Evolutionary conservation across 2,329 filamentous ascomycete genomes (phyloP), one percentile per base, ranked within the genome.

Genomic region (Aureobasidium namibiae): DNA sequence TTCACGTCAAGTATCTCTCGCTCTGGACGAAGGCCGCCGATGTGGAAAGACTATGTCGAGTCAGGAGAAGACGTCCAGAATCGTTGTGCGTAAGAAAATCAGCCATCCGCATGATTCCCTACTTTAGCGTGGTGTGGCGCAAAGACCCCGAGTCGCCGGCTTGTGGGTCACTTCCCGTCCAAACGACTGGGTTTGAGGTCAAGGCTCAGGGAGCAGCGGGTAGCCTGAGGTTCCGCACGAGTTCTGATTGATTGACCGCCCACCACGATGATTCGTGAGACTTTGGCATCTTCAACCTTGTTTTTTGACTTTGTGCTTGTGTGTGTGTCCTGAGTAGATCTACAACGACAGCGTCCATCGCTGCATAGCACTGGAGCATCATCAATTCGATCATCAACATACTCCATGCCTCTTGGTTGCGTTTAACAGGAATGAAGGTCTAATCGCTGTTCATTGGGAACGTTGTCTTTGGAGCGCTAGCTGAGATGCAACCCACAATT

Each of bases 171-270:
- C 14, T 26, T 52, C 21, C 48, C 48, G 48, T 29, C 23, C 48
- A 52, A 39, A 52, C 48, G 34, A 52, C 48, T 36, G 48, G 48
- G 33, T 50, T 23, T n/a, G n/a, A n/a, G n/a, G n/a, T n/a, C n/a
- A n/a, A n/a, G n/a, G n/a, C n/a, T n/a, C n/a, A n/a, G n/a, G n/a
- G 14, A 11, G 4, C 23, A 21, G 41, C 7, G 11, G 21, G 7
- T 18, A 21, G 23, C 9, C 9, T 10, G 16, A 9, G 10, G 36
- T 54, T 18, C 50, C 50, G 26, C 18, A n/a, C 4, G 6, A 41
- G n/a, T 10, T 18, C 9, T 42, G 38, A 42, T 54, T 54, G 50
- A 26, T 31, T 31, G 36, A n/a, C n/a, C n/a, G n/a, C 7, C 7
- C 4, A 11, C 14, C 16, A 3, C 33, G 13, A 16, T 42, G 50